Evolutionary conservation across 805 yeast species (phyloP).

Genomic region (Schwanniomyces polymorphus): DNA sequence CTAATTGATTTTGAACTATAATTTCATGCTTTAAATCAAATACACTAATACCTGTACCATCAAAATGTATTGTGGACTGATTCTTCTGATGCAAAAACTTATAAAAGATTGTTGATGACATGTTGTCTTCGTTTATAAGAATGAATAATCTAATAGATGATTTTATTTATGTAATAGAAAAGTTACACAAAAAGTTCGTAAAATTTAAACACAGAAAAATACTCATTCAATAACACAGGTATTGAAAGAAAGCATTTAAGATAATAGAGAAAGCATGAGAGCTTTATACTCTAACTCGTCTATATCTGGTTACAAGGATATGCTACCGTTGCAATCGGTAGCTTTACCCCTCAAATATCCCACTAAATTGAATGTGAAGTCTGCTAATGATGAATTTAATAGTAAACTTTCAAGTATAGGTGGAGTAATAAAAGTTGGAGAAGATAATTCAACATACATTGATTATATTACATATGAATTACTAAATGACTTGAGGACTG

Average conservation of each 20-base stretch:
- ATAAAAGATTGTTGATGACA: conserved; percentile 90
- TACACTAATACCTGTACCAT: conserved; percentile 95
- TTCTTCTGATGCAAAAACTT: conserved; percentile 81
- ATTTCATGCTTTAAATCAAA: conserved; percentile 94
- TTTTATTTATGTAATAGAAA: neutral
- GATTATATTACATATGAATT: conserved; percentile 31
- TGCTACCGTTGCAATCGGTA: conserved; percentile 14
- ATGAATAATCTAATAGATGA: neutral
- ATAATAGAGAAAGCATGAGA: neutral
- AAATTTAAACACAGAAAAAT: conserved; percentile 1
- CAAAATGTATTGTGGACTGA: conserved; percentile 78
- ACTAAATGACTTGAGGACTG: conserved; percentile 27
- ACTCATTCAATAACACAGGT: neutral
- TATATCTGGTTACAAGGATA: conserved; percentile 17
- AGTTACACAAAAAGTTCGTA: conserved; percentile 6
- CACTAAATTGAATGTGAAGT: neutral
- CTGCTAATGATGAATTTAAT: conserved; percentile 25
- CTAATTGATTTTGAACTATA: conserved; percentile 74
- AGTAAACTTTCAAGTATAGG: conserved; percentile 18
- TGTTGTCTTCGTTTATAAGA: conserved; percentile 17
- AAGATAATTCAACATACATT: conserved; percentile 17
- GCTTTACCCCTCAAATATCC: conserved; percentile 27
- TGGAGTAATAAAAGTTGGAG: conserved; percentile 20
- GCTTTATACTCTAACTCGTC: conserved; percentile 15
- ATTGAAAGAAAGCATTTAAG: neutral